Percentiles rank a stretch among this genome's conserved stretches.
Conservation (phyloP, 768 basidiomycete species). For the Sporobolomyces pararoseus region DNA sequence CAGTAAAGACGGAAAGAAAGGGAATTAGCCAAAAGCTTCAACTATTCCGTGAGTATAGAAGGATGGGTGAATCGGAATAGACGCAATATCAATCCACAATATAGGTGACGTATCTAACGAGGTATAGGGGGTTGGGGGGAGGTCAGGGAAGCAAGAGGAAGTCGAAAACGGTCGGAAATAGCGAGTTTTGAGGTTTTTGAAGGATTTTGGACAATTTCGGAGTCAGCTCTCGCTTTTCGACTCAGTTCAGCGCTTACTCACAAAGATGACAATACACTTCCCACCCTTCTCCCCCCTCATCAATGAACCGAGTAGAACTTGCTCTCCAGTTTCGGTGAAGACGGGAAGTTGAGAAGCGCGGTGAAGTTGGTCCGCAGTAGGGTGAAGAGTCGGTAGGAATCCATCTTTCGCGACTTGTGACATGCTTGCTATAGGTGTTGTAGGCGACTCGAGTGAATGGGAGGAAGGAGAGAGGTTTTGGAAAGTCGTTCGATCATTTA, state of each 20-base stretch:
- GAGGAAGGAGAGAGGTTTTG: too few relatives aligned
- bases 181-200: not conserved
- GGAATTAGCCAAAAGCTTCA: not conserved
- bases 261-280: slow-evolving; percentile 72
- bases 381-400: slow-evolving; percentile 48
- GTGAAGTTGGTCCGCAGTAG: slow-evolving; percentile 59
- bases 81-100: not conserved
- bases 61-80: too few relatives aligned
- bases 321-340: slow-evolving; percentile 64
- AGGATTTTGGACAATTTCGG: too few relatives aligned
- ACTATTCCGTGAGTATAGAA: not conserved
- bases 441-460: too few relatives aligned
- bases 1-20: slow-evolving; percentile 49
- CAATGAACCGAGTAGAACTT: slow-evolving; percentile 66
- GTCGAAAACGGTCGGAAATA: slow-evolving; percentile 50
- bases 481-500: too few relatives aligned
- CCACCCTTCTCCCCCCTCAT: slow-evolving; percentile 52
- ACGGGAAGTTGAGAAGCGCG: slow-evolving; percentile 64
- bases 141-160: not conserved
- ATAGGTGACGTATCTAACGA: slow-evolving; percentile 1
- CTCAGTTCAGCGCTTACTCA: too few relatives aligned
- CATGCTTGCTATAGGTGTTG: not conserved
- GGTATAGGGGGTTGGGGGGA: not conserved
- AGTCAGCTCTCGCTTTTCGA: slow-evolving; percentile 61
- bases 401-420: slow-evolving; percentile 17